Conservation (phyloP, 768 basidiomycete species). For the Cystobasidium ongulense region DNA sequence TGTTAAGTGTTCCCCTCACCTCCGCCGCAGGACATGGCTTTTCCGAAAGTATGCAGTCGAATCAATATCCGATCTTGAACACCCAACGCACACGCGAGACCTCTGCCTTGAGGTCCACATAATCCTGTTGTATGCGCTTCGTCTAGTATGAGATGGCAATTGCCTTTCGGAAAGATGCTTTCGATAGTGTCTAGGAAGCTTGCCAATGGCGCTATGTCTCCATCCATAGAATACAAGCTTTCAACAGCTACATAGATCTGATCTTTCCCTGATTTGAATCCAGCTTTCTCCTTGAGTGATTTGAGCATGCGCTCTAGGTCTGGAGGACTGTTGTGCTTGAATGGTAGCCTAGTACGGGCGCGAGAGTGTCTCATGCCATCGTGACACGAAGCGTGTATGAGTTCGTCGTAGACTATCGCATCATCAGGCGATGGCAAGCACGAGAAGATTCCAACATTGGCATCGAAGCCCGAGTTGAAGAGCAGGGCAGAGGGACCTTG, state of each 20-base stretch:
- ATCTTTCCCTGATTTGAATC: constrained; percentile 46
- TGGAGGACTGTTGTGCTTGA: constrained; percentile 60
- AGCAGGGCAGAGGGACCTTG: constrained; percentile 53
- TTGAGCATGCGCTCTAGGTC: constrained; percentile 51
- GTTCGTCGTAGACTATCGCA: constrained; percentile 69
- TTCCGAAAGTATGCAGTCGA: constrained; percentile 84
- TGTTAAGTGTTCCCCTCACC: constrained; percentile 51
- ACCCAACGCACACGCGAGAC: constrained; percentile 62
- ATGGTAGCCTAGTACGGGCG: constrained; percentile 49
- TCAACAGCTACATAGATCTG: constrained; percentile 72
- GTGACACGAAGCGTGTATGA: constrained; percentile 74
- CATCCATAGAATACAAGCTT: constrained; percentile 91
- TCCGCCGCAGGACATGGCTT: constrained; percentile 74
- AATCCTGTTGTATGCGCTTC: constrained; percentile 86
- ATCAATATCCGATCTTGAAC: constrained; percentile 63
- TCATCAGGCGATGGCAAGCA: constrained; percentile 70
- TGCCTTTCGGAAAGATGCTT: constrained; percentile 53
- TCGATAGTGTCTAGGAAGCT: constrained; percentile 59
- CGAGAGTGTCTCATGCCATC: constrained; percentile 70
- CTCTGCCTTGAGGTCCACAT: constrained; percentile 69
- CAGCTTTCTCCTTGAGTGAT: constrained; percentile 36
- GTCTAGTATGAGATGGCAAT: constrained; percentile 71
- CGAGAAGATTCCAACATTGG: constrained; percentile 78
- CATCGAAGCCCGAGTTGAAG: constrained; percentile 50
- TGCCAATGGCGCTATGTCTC: constrained; percentile 68